These are phyloP conservation scores for Cytospora chrysosperma DNA, from an alignment of 2,329 filamentous ascomycete species.

Conservation along the genomic window DNA sequence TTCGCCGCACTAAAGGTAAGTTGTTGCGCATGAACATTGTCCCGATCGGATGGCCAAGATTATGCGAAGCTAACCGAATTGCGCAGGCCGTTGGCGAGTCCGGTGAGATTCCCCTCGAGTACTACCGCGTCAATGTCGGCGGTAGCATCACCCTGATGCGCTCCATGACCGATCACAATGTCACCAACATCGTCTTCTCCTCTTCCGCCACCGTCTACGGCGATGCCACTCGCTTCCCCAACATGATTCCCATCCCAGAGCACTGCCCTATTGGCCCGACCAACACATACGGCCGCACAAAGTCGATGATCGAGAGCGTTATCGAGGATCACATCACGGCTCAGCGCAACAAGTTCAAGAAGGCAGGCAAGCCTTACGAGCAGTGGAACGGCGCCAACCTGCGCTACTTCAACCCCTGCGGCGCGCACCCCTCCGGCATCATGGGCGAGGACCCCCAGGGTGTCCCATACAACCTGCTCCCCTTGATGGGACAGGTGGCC, in stretches of 20 bases:
- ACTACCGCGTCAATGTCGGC: slow-evolving; percentile 95
- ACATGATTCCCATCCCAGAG: slow-evolving; percentile 99
- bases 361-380: slow-evolving; percentile 72
- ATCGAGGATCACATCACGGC: slow-evolving; percentile 90
- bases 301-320: slow-evolving; percentile 85
- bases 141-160: slow-evolving; percentile 85
- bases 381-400: slow-evolving; percentile 92
- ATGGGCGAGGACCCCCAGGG: slow-evolving; percentile 99
- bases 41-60: background rate
- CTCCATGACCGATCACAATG: slow-evolving; percentile 85
- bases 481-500: slow-evolving; percentile 90
- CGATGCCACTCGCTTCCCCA: slow-evolving; percentile 89
- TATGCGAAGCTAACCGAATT: background rate
- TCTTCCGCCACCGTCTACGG: slow-evolving; percentile 98
- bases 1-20: slow-evolving; percentile 96
- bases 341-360: slow-evolving; percentile 78
- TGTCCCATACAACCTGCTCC: slow-evolving; percentile 92
- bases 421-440: slow-evolving; percentile 89
- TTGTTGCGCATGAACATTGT: slow-evolving; percentile 27
- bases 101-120: slow-evolving; percentile 88
- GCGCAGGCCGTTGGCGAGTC: slow-evolving; percentile 90
- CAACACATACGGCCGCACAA: slow-evolving; percentile 97
- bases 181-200: slow-evolving; percentile 97
- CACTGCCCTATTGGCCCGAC: slow-evolving; percentile 93
- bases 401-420: slow-evolving; percentile 97